Conservation (phyloP, 805 yeast genomes). For the Candida silvicultrix region DNA sequence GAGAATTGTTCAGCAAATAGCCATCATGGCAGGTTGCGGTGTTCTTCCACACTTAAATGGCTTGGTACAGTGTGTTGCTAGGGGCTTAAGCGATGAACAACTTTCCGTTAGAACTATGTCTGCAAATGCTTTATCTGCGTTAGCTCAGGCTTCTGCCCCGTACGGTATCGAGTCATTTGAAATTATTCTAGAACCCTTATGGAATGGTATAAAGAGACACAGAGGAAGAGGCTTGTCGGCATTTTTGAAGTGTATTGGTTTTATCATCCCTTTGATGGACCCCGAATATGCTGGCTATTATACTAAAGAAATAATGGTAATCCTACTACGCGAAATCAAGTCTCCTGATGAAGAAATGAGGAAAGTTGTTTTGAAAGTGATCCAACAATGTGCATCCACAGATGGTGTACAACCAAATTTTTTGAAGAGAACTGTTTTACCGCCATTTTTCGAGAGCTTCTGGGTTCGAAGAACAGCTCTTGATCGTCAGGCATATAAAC, state of each 20-base stretch:
- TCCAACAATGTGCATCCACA: constrained; percentile 59
- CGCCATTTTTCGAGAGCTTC: constrained; percentile 60
- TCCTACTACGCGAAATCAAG: constrained; percentile 63
- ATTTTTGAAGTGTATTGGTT: constrained; percentile 71
- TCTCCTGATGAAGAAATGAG: constrained; percentile 89
- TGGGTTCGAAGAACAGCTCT: constrained; percentile 83
- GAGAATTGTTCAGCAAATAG: constrained; percentile 69
- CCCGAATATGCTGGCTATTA: constrained; percentile 75
- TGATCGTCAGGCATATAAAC: constrained; percentile 47
- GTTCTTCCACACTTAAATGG: constrained; percentile 68
- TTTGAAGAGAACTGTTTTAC: constrained; percentile 44
- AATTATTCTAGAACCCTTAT: constrained; percentile 56
- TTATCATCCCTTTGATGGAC: constrained; percentile 80
- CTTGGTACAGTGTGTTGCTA: constrained; percentile 53
- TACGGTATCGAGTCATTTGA: constrained; percentile 90
- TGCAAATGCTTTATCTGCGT: constrained; percentile 62
- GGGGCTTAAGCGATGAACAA: constrained; percentile 61
- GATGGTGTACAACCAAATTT: constrained; percentile 48
- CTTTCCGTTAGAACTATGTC: constrained; percentile 60
- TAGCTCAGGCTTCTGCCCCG: constrained; percentile 81
- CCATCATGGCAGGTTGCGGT: constrained; percentile 61
- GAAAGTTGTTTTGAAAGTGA: constrained; percentile 59
- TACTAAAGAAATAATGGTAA: constrained; percentile 63
- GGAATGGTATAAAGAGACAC: constrained; percentile 73
- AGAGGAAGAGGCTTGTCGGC: constrained; percentile 76